Base-by-base conservation (phyloP, 345 rosid genomes). In the Hirschfeldia incana region DNA sequence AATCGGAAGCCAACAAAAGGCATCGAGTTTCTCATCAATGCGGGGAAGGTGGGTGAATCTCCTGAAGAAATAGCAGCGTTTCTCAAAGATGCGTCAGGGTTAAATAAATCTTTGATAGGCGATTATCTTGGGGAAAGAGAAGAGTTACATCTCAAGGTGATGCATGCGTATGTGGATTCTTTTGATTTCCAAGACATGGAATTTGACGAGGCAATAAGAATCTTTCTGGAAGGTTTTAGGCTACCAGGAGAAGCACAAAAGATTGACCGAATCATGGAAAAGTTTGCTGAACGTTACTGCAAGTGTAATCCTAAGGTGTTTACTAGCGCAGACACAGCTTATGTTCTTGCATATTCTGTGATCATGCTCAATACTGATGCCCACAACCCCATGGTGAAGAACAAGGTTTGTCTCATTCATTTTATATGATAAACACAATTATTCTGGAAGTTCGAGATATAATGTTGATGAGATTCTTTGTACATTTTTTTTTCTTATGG, bases 311-410 rank as follows among this genome's bases (percentile, higher is more conserved):
- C 98, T 44, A 87, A 75, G 81, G 92, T 94, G 79, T 93, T 93
- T 84, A 87, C 88, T 9, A 93, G 92, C 36, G 98, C 98, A 72
- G 93, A 93, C 83, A 89, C 98, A 69, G 93, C 98, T 42, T 93
- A 93, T 72, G 97, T 93, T 76, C 97, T 93, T 61, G 98, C 98
- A 17, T 93, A 93, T 80, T 91, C 98, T 74, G 98, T 93, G 76
- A 91, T 93, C 81, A 6, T 93, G 97, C 97, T 93, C 78, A 93
- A 93, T 78, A 91, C 98, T 15, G 98, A 93, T 79, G 98, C 98
- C 62, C 98, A 93, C 84, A 91, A 91, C 85, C 88, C 70, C 85
- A 91, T 89, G 97, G 97, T 93, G 85, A 93, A 93, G 81, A 89
- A 88, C 82, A 91, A 93, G 98, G 98, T 82, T 62, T 74, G 79